Base-by-base conservation (phyloP, 306 rosid species). In the Gynostemma pentaphyllum region DNA sequence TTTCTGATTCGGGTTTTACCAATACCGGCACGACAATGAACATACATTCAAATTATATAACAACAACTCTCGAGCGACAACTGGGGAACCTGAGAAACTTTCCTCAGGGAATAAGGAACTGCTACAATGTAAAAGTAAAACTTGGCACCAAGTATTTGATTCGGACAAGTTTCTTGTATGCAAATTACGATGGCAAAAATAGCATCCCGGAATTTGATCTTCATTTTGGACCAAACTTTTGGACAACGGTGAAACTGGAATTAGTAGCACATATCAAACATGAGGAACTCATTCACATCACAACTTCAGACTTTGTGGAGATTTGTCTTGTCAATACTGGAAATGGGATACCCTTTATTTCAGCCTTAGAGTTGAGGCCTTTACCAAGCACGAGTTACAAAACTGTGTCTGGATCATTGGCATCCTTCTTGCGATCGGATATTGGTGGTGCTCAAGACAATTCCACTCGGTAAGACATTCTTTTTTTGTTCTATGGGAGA, bases 311-410 rank as follows among this genome's bases (percentile, higher is more conserved):
- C 5, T 16, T 56, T 5, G 45, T 46, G 7, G 15, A 46, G 13
- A 34, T 66, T 48, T 72, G 76, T 27, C 59, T 72, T 44, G 62
- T 66, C 16, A 56, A 67, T 5, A 72, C 72, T 13, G 63, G 27
- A 0, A 24, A 23, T 23, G 49, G 50, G 8, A 18, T 27, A 1
- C 76, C 76, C 21, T 66, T 72, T 40, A 66, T 72, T 41, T 72
- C 72, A 16, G 62, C 55, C 0, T 45, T 72, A 18, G 76, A 72
- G 50, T 26, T 66, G 27, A 72, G 76, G 62, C 72, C 50, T 46
- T 18, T 72, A 10, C 10, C 26, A 48, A 45, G 13, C 0, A 14
- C 30, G 7, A 46, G 36, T 49, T 72, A 72, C 24, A 16, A 24
- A 9, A 49, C 63, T 16, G 62, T 16, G 34, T 36, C 46, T 21